Conservation (phyloP, 2,329 filamentous ascomycete species). For the Aspergillus chevalieri region DNA sequence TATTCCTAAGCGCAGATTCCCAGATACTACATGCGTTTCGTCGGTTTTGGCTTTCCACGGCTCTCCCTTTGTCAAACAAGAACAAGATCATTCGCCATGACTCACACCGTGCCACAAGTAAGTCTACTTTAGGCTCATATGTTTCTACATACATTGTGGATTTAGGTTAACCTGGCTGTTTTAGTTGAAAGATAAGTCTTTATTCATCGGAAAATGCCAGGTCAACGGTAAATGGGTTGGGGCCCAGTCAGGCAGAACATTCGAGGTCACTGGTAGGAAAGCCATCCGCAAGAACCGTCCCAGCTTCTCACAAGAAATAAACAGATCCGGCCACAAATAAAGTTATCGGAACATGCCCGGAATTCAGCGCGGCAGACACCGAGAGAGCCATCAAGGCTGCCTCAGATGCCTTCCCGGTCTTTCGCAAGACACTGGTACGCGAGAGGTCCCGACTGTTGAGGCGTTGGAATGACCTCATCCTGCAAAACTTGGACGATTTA, state of each 20-base stretch:
- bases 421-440: conserved; percentile 55
- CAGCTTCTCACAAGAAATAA: neutral
- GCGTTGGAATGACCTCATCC: conserved; percentile 62
- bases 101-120: no score
- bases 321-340: conserved; percentile 76
- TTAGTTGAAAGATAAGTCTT: conserved; percentile 69
- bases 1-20: no score
- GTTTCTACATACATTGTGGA: no score
- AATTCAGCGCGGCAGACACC: conserved; percentile 73
- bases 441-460: conserved; percentile 57
- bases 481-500: conserved; percentile 60
- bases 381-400: conserved; percentile 80
- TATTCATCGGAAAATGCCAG: conserved; percentile 79
- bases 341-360: conserved; percentile 71
- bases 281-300: neutral
- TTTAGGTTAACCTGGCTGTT: neutral
- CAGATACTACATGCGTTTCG: no score
- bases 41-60: no score
- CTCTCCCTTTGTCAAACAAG: no score
- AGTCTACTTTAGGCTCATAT: no score
- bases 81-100: no score
- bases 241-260: conserved; percentile 82
- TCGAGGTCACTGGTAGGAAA: conserved; percentile 67
- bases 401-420: conserved; percentile 59
- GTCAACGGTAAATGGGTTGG: conserved; percentile 90